Evolutionary conservation across 2,329 filamentous ascomycete genomes (phyloP).

Genomic region (Beauveria sp.): DNA sequence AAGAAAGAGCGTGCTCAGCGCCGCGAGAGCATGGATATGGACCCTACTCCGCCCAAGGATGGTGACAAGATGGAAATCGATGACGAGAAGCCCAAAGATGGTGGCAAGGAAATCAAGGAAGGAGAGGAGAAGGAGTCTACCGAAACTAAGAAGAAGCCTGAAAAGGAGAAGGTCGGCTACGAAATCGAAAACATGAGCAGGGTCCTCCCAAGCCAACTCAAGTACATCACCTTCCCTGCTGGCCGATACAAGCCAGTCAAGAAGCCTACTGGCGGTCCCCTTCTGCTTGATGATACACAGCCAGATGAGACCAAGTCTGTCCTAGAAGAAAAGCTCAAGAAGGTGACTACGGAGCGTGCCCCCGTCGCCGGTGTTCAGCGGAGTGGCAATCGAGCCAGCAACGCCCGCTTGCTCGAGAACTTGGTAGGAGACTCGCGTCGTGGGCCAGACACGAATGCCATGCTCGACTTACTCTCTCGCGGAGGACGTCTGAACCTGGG

Average conservation of each 20-base stretch:
- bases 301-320: conserved; percentile 71
- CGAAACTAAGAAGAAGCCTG: conserved; percentile 75
- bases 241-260: conserved; percentile 88
- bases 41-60: conserved; percentile 56
- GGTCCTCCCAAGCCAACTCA: conserved; percentile 85
- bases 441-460: conserved; percentile 22
- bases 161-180: conserved; percentile 95
- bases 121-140: conserved; percentile 46
- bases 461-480: conserved; percentile 37
- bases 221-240: conserved; percentile 88
- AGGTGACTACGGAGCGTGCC: conserved; percentile 56
- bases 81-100: conserved; percentile 50
- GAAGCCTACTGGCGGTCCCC: conserved; percentile 87
- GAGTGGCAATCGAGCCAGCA: conserved; percentile 26
- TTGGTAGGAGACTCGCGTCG: conserved; percentile 25
- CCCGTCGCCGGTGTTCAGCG: conserved; percentile 42
- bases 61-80: conserved; percentile 87
- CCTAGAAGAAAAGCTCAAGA: conserved; percentile 90
- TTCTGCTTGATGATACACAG: conserved; percentile 80
- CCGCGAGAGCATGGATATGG: conserved; percentile 92
- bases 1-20: conserved; percentile 88
- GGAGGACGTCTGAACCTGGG: conserved; percentile 21
- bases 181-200: conserved; percentile 96
- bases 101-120: conserved; percentile 55
- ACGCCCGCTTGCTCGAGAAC: conserved; percentile 30